phyloP scores from a whole-genome alignment of 164 flowering plant genomes.

The Aristolochia californica region DNA sequence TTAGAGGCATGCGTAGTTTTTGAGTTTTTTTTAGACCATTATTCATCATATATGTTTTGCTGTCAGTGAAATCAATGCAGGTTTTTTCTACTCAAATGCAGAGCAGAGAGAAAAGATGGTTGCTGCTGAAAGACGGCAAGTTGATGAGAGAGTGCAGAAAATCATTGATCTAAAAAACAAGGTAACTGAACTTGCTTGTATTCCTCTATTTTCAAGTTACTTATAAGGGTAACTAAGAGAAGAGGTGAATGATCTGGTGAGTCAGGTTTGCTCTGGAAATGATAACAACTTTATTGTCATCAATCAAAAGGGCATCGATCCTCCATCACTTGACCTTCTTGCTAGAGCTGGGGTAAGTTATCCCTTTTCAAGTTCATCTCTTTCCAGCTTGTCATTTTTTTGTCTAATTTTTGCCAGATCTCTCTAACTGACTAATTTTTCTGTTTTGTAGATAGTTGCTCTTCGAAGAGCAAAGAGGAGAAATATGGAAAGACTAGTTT shows the following conservation, averaged over 20 bases:
- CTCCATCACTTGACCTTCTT: constrained; percentile 90
- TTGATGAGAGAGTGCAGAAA: constrained; percentile 82
- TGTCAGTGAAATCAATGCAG: constrained; percentile 96
- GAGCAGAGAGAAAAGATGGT: constrained; percentile 99
- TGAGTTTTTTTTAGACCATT: no score
- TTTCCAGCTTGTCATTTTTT: neutral
- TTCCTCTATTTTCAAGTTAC: neutral
- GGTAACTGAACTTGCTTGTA: constrained; percentile 23
- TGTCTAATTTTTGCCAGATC: neutral
- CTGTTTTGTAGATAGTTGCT: constrained; percentile 61
- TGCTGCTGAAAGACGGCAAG: constrained; percentile 91
- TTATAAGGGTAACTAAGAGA: neutral
- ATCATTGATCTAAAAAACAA: constrained; percentile 86
- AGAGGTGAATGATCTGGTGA: neutral
- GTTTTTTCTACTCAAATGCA: constrained; percentile 96
- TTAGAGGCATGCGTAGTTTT: no score
- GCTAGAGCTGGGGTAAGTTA: constrained; percentile 87
- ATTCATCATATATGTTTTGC: neutral
- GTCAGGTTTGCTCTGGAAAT: constrained; percentile 80
- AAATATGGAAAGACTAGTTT: constrained; percentile 85
- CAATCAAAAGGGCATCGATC: constrained; percentile 98
- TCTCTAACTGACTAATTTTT: constrained; percentile 3
- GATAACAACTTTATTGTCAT: constrained; percentile 81
- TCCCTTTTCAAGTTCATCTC: no score
- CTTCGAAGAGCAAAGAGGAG: constrained; percentile 95